phyloP scores from a whole-genome alignment of 306 rosid species.

The Gastrolobium bilobum region DNA sequence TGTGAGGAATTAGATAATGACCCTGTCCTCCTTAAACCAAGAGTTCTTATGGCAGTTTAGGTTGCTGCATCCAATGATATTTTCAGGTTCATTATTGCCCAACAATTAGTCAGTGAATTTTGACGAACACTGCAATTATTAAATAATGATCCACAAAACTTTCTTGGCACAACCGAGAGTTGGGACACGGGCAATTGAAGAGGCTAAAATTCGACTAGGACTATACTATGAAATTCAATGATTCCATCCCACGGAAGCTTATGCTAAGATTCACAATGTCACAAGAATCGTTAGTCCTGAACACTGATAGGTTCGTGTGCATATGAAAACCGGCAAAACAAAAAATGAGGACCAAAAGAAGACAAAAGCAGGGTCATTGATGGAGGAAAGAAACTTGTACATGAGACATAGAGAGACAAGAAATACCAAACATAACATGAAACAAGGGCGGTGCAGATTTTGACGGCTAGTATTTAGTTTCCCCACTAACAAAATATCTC shows the following conservation, averaged over 20 bases:
- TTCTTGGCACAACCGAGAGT: not conserved
- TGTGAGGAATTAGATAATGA: not conserved
- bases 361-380: not conserved
- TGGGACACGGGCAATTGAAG: not conserved
- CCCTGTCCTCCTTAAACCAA: not conserved
- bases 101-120: not conserved
- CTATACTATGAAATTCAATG: not conserved
- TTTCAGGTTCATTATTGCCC: conserved; percentile 24
- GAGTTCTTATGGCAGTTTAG: not conserved
- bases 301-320: not conserved
- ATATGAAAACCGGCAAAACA: not conserved
- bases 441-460: conserved; percentile 36
- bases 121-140: not conserved
- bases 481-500: conserved; percentile 34
- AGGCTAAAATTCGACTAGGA: not conserved
- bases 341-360: not conserved
- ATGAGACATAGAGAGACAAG: conserved; percentile 31
- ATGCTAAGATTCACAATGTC: not conserved
- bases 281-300: not conserved
- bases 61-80: conserved; percentile 4
- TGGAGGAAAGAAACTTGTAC: not conserved
- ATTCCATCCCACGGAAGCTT: not conserved
- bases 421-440: too few species aligned
- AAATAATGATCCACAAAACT: not conserved
- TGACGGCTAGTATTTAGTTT: conserved; percentile 15